These are phyloP conservation scores for Lyophyllum atratum DNA, from an alignment of 768 basidiomycete species.

Conservation along the genomic window DNA sequence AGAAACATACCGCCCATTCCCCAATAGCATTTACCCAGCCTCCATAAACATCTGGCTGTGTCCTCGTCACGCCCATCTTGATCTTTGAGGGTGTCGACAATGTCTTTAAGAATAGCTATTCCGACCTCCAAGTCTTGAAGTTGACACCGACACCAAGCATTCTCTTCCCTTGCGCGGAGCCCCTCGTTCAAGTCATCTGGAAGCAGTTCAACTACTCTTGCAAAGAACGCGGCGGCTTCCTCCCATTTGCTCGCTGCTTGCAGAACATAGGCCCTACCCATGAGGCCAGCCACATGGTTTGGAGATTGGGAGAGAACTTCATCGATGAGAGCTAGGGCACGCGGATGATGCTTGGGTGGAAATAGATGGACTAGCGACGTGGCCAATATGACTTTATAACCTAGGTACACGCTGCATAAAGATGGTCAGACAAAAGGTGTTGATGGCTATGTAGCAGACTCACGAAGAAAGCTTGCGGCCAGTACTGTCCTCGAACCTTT, in stretches of 20 bases:
- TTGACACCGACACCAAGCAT: constrained; percentile 81
- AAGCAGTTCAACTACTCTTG: constrained; percentile 50
- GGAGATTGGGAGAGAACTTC: constrained; percentile 68
- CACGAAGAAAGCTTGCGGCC: constrained; percentile 57
- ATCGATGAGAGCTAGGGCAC: constrained; percentile 74
- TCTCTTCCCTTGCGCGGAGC: constrained; percentile 75
- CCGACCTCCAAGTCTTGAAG: constrained; percentile 47
- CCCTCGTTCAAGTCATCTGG: constrained; percentile 47
- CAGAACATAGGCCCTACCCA: constrained; percentile 75
- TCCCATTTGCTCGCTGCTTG: constrained; percentile 66
- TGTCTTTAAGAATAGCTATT: constrained; percentile 45
- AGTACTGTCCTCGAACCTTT: constrained; percentile 53
- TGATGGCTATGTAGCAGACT: constrained; percentile 16
- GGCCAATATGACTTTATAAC: constrained; percentile 72
- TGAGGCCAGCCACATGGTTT: constrained; percentile 62
- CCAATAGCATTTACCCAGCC: constrained; percentile 80
- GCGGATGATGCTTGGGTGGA: constrained; percentile 86
- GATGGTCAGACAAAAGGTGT: background rate
- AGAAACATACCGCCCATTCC: constrained; percentile 59
- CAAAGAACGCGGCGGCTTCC: constrained; percentile 66
- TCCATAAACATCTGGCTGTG: constrained; percentile 81
- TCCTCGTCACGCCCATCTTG: constrained; percentile 54
- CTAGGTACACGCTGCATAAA: constrained; percentile 55
- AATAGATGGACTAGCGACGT: constrained; percentile 82
- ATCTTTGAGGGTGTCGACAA: constrained; percentile 45